Percentiles rank a stretch among this genome's conserved stretches.
These are phyloP conservation scores for Sporothrix globosa DNA, from an alignment of 2,329 filamentous ascomycete species.

Conservation along the genomic window DNA sequence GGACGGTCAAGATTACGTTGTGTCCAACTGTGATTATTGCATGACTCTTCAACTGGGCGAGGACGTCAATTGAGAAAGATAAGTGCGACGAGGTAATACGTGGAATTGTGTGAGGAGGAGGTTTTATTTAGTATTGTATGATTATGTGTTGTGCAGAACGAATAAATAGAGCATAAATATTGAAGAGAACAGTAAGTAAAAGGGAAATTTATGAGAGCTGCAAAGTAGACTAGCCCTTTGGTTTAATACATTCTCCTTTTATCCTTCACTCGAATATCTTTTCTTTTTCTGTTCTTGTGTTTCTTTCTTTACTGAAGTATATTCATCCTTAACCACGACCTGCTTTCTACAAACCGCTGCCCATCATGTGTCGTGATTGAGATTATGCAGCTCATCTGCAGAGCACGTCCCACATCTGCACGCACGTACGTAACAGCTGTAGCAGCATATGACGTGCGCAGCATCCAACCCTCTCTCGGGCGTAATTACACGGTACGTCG, in stretches of 20 bases:
- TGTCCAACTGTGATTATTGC: background rate
- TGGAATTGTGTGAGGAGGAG: too few relatives aligned
- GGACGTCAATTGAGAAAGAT: background rate
- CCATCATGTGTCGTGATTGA: background rate
- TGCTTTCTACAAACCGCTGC: background rate
- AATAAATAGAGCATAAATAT: too few relatives aligned
- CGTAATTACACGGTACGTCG: background rate
- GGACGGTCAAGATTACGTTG: background rate
- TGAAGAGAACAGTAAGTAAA: too few relatives aligned
- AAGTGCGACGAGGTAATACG: background rate
- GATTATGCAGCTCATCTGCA: constrained; percentile 15
- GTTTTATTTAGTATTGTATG: too few relatives aligned
- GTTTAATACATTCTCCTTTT: too few relatives aligned
- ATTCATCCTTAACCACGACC: background rate
- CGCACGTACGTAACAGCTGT: background rate
- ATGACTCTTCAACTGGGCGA: background rate
- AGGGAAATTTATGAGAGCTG: too few relatives aligned
- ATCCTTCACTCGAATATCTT: background rate
- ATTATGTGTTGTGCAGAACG: too few relatives aligned
- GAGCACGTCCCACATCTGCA: background rate
- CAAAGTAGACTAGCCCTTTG: too few relatives aligned
- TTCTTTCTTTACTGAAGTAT: too few relatives aligned
- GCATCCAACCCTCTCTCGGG: constrained; percentile 16
- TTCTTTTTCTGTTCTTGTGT: background rate
- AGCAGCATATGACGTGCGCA: constrained; percentile 7